Evolutionary conservation across 345 rosid species (phyloP), one percentile per base, ranked within the genome.

Genomic region (Linum usitatissimum): DNA sequence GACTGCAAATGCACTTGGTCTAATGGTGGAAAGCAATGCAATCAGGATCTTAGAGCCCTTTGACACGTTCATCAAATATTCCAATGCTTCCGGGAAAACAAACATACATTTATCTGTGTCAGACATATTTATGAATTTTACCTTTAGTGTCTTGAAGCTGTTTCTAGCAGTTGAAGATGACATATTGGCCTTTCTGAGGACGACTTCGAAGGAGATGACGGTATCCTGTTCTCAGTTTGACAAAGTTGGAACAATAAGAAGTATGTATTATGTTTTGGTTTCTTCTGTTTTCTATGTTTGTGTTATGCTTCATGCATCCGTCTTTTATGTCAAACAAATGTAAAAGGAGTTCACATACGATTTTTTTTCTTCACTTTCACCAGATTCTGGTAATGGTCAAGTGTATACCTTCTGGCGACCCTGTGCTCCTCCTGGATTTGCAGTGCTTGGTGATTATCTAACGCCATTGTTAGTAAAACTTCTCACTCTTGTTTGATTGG

Each of bases 21-120:
- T 93, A 75, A 83, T 81, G 69, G 83, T 93, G 96, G 99, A 93
- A 80, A 89, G 99, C 73, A 87, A 83, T 78, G 97, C 97, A 77
- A 84, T 87, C 68, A 84, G 83, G 77, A 84, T 93, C 68, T 69
- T 93, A 83, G 99, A 93, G 79, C 99, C 99, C 68, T 93, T 93
- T 48, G 99, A 93, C 75, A 83, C 88, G 59, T 77, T 76, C 53
- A 58, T 90, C 23, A 78, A 81, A 65, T 90, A 83, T 76, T 84
- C 97, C 73, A 90, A 84, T 81, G 90, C 87, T 74, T 87, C 86
- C 71, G 97, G 96, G 75, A 93, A 80, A 80, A 85, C 97, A 56
- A 82, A 79, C 73, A 84, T 90, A 70, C 80, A 70, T 66, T 59
- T 90, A 64, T 76, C 83, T 67, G 94, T 84, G 75, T 89, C 97